Conservation (phyloP, 2,329 filamentous ascomycete species). For the Lasiodiplodia hormozganensis region DNA sequence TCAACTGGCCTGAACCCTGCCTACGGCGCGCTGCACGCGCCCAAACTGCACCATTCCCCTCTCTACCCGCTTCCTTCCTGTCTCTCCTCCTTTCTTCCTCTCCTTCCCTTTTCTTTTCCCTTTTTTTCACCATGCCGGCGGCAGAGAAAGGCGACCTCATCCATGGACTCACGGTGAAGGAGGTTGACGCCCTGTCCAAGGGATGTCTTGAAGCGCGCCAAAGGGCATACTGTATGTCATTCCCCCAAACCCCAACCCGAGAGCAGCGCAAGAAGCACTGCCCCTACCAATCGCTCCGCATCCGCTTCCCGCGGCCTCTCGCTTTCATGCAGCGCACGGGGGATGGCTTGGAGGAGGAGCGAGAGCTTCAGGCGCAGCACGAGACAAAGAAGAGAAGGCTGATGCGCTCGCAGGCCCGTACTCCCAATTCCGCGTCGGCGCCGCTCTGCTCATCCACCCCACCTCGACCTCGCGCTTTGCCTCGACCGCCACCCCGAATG, state of each 20-base stretch:
- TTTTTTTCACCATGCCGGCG: slow-evolving; percentile 20
- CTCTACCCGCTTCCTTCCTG: not conserved
- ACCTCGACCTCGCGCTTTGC: slow-evolving; percentile 20
- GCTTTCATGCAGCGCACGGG: not conserved
- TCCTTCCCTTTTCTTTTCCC: not conserved
- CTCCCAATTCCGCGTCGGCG: slow-evolving; percentile 89
- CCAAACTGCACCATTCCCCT: not conserved
- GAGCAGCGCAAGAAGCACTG: not conserved
- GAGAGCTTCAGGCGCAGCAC: no score
- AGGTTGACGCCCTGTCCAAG: slow-evolving; percentile 69
- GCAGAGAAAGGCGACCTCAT: slow-evolving; percentile 1
- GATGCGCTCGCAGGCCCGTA: slow-evolving; percentile 68
- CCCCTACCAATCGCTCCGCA: not conserved
- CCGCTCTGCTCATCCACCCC: slow-evolving; percentile 67
- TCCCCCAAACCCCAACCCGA: not conserved
- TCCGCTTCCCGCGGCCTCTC: not conserved
- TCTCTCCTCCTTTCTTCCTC: not conserved
- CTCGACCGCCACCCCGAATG: slow-evolving; percentile 33
- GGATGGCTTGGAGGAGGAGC: no score
- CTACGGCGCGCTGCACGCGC: slow-evolving; percentile 1
- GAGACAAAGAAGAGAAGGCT: no score
- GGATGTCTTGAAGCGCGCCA: slow-evolving; percentile 75
- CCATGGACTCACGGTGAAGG: slow-evolving; percentile 63
- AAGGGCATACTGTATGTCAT: slow-evolving; percentile 75
- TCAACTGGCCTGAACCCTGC: not conserved